Conservation (phyloP, 805 yeast genomes). For the Kluyveromyces lactis region DNA sequence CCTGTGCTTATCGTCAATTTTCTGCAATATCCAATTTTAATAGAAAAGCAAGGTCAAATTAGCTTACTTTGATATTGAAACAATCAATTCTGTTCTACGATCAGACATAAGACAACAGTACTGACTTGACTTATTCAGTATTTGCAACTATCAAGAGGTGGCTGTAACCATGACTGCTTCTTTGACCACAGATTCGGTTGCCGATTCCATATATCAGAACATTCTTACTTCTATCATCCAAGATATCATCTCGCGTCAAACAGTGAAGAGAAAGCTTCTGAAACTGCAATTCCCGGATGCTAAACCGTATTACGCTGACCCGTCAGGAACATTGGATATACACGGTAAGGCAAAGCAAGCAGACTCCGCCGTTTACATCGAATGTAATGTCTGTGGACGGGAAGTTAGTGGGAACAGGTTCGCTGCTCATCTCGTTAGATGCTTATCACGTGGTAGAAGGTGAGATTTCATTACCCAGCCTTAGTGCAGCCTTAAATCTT, state of each 20-base stretch:
- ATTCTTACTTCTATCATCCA: constrained; percentile 24
- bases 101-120: no score
- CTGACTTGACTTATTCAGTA: no score
- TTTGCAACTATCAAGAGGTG: no score
- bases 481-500: no score
- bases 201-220: constrained; percentile 19
- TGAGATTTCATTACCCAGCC: constrained; percentile 22
- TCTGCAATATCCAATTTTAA: no score
- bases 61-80: no score
- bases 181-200: constrained; percentile 17
- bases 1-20: no score
- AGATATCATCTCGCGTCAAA: constrained; percentile 25
- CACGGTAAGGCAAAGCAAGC: constrained; percentile 24
- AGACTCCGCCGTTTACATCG: constrained; percentile 45
- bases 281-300: constrained; percentile 17
- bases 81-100: no score
- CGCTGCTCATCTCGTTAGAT: constrained; percentile 89
- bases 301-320: constrained; percentile 21
- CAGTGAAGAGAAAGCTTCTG: constrained; percentile 17
- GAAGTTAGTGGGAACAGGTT: constrained; percentile 86
- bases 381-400: constrained; percentile 74
- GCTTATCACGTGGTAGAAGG: constrained; percentile 65
- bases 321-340: constrained; percentile 21
- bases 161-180: constrained; percentile 1
- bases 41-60: no score